Conservation (phyloP, 441 rosid species). For the Mallotus repandus region DNA sequence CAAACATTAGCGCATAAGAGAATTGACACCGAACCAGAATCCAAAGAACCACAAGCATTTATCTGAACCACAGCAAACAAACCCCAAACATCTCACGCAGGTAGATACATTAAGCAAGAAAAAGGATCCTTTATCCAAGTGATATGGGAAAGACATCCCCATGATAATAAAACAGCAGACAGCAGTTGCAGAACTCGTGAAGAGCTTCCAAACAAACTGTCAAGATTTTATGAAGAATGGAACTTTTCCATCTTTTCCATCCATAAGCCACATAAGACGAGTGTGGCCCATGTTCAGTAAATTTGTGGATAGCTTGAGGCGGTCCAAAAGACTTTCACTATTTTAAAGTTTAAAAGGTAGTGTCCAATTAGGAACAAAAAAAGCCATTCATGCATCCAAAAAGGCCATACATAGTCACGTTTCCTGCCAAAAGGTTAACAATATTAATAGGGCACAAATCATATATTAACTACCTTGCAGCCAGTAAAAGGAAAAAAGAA, state of each 20-base stretch:
- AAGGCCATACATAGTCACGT: slow-evolving; percentile 43
- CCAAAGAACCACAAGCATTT: slow-evolving; percentile 13
- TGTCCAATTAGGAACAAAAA: slow-evolving; percentile 49
- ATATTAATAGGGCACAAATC: slow-evolving; percentile 38
- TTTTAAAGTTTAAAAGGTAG: slow-evolving; percentile 32
- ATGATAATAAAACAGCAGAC: slow-evolving; percentile 16
- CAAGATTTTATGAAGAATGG: slow-evolving; percentile 21
- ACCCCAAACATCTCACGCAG: slow-evolving; percentile 1
- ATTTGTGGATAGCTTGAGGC: slow-evolving; percentile 32
- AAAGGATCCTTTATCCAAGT: slow-evolving; percentile 14
- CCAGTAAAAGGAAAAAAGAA: slow-evolving; percentile 25
- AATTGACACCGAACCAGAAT: slow-evolving; percentile 11
- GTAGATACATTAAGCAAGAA: slow-evolving; percentile 17
- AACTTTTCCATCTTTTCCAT: slow-evolving; percentile 33
- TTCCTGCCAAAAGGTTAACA: slow-evolving; percentile 59
- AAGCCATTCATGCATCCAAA: slow-evolving; percentile 45
- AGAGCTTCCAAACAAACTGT: slow-evolving; percentile 33
- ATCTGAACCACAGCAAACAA: slow-evolving; percentile 16
- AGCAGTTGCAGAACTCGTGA: slow-evolving; percentile 30
- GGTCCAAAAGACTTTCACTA: slow-evolving; percentile 29
- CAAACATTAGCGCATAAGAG: slow-evolving; percentile 3
- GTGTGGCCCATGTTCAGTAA: slow-evolving; percentile 25
- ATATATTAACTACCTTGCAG: slow-evolving; percentile 29
- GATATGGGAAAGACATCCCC: slow-evolving; percentile 6
- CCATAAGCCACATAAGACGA: slow-evolving; percentile 27